A percentile compares a stretch with the other conserved stretches of the same genome.
Evolutionary conservation across 192 early-diverging fungal species (phyloP).

Genomic region (Backusella psychrophila): DNA sequence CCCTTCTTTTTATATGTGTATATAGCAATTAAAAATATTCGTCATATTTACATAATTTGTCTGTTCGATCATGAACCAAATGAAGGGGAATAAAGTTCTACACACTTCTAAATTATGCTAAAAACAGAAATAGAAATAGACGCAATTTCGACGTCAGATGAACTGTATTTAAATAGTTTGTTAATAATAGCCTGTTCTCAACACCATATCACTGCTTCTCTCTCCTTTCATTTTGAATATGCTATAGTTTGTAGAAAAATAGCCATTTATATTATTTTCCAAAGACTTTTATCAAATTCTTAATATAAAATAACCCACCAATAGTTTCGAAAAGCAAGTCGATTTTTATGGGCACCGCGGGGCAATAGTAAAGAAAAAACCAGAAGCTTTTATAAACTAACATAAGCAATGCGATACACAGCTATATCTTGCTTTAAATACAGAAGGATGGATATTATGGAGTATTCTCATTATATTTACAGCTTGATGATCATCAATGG

Average conservation of each 20-base stretch:
- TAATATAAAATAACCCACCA: no score
- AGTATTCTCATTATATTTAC: no score
- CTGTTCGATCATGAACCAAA: not conserved
- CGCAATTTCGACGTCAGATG: not conserved
- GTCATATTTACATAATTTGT: not conserved
- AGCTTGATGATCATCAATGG: no score
- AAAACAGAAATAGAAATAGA: not conserved
- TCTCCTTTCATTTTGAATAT: not conserved
- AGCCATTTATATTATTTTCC: no score
- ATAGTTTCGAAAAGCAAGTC: no score
- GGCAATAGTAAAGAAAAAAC: no score
- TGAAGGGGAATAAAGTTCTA: not conserved
- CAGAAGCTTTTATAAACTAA: no score
- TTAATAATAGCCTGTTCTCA: not conserved
- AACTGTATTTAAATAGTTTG: not conserved
- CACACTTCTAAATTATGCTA: not conserved
- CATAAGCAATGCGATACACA: no score
- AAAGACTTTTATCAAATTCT: no score
- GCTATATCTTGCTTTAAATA: no score
- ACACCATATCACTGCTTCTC: not conserved
- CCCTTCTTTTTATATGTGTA: not conserved
- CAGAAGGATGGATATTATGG: no score
- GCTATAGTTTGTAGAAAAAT: not conserved
- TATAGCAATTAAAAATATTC: not conserved
- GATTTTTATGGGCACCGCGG: no score